Percentiles rank a stretch among this genome's conserved stretches.
Conservation (phyloP, 2,329 filamentous ascomycete species). For the Annulohypoxylon truncatum region DNA sequence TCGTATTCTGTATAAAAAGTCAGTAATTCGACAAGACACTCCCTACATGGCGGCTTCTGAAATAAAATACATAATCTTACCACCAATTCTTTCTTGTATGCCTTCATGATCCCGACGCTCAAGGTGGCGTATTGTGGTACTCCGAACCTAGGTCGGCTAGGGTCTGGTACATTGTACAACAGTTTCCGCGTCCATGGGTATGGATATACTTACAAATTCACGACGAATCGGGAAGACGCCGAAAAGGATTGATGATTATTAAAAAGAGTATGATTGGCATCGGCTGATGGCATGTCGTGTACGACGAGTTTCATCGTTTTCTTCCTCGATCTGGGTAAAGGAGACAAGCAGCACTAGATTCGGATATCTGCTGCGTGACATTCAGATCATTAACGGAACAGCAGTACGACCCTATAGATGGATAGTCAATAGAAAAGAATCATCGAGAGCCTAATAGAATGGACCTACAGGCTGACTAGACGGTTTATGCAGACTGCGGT, state of each 20-base stretch:
- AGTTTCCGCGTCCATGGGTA: conserved; percentile 4
- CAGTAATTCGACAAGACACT: not conserved
- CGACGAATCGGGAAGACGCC: conserved; percentile 19
- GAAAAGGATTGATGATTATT: conserved; percentile 2
- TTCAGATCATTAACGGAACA: not conserved
- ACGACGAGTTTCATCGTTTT: conserved; percentile 4
- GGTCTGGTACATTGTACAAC: not conserved
- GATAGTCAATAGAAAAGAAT: not conserved
- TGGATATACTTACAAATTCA: not conserved
- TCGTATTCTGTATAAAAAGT: not conserved
- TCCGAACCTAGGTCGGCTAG: not conserved
- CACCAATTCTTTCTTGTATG: conserved; percentile 3
- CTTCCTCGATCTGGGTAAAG: conserved; percentile 9
- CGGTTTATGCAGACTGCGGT: not conserved
- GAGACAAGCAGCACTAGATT: conserved; percentile 1
- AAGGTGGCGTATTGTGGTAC: conserved; percentile 5
- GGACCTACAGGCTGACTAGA: not conserved
- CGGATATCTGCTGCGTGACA: conserved; percentile 18
- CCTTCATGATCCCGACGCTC: not conserved
- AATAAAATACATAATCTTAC: conserved; percentile 17
- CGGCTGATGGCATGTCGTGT: conserved; percentile 11
- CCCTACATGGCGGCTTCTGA: not conserved
- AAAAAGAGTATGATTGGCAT: conserved; percentile 1
- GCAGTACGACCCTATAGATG: not conserved
- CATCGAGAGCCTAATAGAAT: not conserved